phyloP scores from a whole-genome alignment of 345 rosid species.

The Crucihimalaya himalaica region DNA sequence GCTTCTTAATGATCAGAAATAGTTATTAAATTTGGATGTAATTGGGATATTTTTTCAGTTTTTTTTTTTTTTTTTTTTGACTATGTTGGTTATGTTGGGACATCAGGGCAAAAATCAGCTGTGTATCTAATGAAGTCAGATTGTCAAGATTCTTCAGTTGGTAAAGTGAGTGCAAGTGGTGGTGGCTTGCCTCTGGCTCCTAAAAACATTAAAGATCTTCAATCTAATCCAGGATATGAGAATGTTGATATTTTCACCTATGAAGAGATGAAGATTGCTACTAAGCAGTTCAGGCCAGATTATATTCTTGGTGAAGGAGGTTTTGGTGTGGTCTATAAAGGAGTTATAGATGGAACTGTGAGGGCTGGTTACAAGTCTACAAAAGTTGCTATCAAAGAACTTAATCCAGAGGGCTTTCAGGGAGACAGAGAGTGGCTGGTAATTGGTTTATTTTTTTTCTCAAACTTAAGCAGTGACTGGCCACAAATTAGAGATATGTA shows the following conservation, averaged over 20 bases:
- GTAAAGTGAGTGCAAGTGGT: slow-evolving; percentile 19
- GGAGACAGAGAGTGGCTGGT: slow-evolving; percentile 99
- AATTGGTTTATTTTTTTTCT: slow-evolving; percentile 4
- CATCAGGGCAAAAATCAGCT: slow-evolving; percentile 15
- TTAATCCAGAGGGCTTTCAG: slow-evolving; percentile 87
- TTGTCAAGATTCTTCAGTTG: slow-evolving; percentile 36
- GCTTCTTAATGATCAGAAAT: neutral
- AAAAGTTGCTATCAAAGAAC: slow-evolving; percentile 85
- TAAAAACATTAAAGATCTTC: slow-evolving; percentile 80
- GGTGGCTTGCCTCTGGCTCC: slow-evolving; percentile 42
- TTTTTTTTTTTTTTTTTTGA: too few species aligned
- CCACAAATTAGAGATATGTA: neutral
- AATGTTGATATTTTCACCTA: slow-evolving; percentile 87
- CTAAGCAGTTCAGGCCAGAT: slow-evolving; percentile 82
- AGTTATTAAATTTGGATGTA: neutral
- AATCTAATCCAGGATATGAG: slow-evolving; percentile 57
- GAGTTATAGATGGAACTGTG: slow-evolving; percentile 67
- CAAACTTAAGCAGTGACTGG: neutral
- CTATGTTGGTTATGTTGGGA: neutral
- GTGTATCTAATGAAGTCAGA: slow-evolving; percentile 36
- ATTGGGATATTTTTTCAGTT: neutral
- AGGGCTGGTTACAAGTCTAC: slow-evolving; percentile 63
- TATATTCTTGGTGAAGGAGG: slow-evolving; percentile 95
- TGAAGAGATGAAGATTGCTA: slow-evolving; percentile 79
- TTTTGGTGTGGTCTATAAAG: slow-evolving; percentile 90